phyloP scores from a whole-genome alignment of 1,284 basidiomycete species.

The Moesziomyces sp. region DNA sequence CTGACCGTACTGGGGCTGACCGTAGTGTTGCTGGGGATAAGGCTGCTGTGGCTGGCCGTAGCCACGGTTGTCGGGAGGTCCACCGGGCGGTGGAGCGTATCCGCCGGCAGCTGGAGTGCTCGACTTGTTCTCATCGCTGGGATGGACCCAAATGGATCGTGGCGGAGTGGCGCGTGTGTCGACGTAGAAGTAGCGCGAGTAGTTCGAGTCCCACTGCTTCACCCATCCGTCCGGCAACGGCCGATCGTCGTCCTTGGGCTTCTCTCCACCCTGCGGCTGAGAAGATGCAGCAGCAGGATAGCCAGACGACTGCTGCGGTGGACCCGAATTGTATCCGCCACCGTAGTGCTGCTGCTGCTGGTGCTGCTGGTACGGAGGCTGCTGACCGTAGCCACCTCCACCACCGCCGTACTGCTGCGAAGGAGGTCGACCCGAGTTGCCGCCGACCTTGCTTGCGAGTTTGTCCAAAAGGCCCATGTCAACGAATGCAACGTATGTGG shows the following conservation, averaged over 20 bases:
- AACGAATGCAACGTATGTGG: too few relatives aligned
- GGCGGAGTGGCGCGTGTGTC: constrained; percentile 62
- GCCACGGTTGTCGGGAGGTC: constrained; percentile 47
- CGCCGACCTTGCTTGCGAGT: constrained; percentile 52
- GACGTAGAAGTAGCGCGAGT: constrained; percentile 65
- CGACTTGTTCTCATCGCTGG: constrained; percentile 46
- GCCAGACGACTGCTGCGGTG: constrained; percentile 9
- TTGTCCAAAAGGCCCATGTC: constrained; percentile 60
- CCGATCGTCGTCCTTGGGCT: constrained; percentile 49
- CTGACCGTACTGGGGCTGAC: constrained; percentile 15
- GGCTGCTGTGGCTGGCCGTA: constrained; percentile 6
- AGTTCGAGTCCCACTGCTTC: constrained; percentile 64
- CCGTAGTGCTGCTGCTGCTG: constrained; percentile 26
- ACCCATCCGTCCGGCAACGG: constrained; percentile 61
- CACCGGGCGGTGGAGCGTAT: constrained; percentile 52
- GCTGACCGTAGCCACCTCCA: constrained; percentile 22
- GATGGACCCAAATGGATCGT: constrained; percentile 64
- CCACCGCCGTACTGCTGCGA: constrained; percentile 43
- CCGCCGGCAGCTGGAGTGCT: constrained; percentile 5
- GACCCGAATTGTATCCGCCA: constrained; percentile 12
- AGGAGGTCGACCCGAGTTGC: constrained; percentile 23
- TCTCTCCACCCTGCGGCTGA: constrained; percentile 4
- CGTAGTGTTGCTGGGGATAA: constrained; percentile 17
- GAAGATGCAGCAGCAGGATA: constrained; percentile 8
- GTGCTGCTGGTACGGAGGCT: constrained; percentile 27